Evolutionary conservation across 2,329 filamentous ascomycete genomes (phyloP).

Genomic region (Cyphellophora attinorum): DNA sequence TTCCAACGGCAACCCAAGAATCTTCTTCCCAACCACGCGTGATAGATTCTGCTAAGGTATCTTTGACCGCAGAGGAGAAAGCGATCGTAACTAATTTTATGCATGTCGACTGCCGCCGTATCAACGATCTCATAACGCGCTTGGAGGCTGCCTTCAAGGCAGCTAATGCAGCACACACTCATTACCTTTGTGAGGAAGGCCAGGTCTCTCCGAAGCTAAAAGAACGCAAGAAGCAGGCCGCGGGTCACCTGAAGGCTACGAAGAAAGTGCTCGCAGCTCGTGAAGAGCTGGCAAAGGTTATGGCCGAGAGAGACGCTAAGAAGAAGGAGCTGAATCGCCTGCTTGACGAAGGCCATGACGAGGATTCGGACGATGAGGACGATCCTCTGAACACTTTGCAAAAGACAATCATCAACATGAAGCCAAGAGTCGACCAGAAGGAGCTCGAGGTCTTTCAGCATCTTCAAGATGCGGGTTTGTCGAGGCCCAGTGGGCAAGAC

Average conservation of each 20-base stretch:
- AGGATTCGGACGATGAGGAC: constrained; percentile 12
- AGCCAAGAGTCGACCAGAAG: neutral
- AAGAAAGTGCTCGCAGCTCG: constrained; percentile 19
- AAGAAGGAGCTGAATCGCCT: constrained; percentile 2
- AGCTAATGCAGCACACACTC: constrained; percentile 12
- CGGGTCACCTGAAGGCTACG: constrained; percentile 28
- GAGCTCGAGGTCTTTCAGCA: constrained; percentile 2
- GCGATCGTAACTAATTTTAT: constrained; percentile 9
- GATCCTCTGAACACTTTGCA: constrained; percentile 9
- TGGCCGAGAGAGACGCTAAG: constrained; percentile 22
- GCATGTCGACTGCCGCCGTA: constrained; percentile 6
- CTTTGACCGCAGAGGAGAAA: constrained; percentile 9
- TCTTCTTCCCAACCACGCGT: neutral
- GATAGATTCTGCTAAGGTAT: too few species aligned
- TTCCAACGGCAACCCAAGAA: neutral
- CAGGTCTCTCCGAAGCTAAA: constrained; percentile 11
- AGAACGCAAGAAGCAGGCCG: constrained; percentile 19
- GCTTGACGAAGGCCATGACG: constrained; percentile 6
- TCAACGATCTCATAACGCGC: constrained; percentile 10
- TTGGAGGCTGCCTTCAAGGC: constrained; percentile 12
- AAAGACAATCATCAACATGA: constrained; percentile 1
- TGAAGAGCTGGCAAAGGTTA: constrained; percentile 25
- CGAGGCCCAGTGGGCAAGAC: neutral
- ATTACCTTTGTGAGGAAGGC: constrained; percentile 16
- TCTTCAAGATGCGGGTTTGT: constrained; percentile 1